Evolutionary conservation across 805 yeast species (phyloP), one percentile per base, ranked within the genome.

Genomic region (Saccharomycopsis sp.): DNA sequence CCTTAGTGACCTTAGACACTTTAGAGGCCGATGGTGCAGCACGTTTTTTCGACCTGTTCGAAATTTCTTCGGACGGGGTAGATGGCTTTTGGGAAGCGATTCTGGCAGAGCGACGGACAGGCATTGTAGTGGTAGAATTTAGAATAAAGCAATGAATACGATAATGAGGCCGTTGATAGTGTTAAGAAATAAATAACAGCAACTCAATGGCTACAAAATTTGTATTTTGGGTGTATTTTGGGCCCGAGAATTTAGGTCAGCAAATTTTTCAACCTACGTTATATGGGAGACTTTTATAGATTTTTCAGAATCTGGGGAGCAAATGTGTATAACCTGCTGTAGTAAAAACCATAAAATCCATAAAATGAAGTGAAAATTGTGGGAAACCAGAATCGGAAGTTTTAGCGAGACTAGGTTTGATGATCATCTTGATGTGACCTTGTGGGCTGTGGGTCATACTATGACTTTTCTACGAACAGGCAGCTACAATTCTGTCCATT

Each of bases 41-140:
- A 3, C 22, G 19, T 44, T 44, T 44, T 29, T 29, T 29, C 38
- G 38, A 29, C 12, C 38, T 12, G 38, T 29, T 29, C 5, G 38
- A 7, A 7, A 12, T 7, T 29, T 29, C 38, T 29, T 29, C 12
- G 12, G 12, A 5, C 38, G 38, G 38, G 38, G 38, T 29, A 7
- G 38, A 29, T 29, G 38, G 12, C 12, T 23, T n/a, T 47, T 56
- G 52, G 2, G 51, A 15, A 20, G 61, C 61, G 35, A 58, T 50
- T 55, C 61, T 58, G 34, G 58, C 55, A 29, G 61, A 58, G 24
- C 61, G 57, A 44, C 61, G 57, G n/a, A 53, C 52, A 9, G 60
- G 2, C 49, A 44, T 44, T 29, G 38, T 29, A 29, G 38, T 29
- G 38, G 38, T 29, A 5, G n/a, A n/a, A n/a, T n/a, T n/a, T n/a